Evolutionary conservation across 768 basidiomycete species (phyloP).

Genomic region (Leccinum disarticulatum): DNA sequence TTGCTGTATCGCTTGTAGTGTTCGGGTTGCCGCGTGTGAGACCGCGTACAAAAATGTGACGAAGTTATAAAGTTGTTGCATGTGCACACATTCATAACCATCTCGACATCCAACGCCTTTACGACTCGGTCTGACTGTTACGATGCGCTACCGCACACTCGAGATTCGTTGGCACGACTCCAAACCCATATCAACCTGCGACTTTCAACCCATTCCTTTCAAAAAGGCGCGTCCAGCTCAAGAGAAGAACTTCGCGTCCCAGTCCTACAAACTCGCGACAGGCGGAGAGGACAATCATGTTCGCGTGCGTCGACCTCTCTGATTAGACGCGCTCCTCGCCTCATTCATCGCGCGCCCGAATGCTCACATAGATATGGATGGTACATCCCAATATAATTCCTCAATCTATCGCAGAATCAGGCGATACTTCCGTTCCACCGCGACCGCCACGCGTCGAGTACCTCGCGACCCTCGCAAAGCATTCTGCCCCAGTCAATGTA

Average conservation of each 20-base stretch:
- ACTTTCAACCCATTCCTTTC: constrained; percentile 86
- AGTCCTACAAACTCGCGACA: constrained; percentile 90
- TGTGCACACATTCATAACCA: constrained; percentile 9
- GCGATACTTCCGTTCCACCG: constrained; percentile 33
- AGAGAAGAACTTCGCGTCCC: constrained; percentile 55
- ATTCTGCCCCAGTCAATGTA: constrained; percentile 94
- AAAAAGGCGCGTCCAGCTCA: constrained; percentile 75
- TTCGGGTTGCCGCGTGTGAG: constrained; percentile 21
- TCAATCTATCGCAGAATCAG: constrained; percentile 46
- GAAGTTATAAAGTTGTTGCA: constrained; percentile 8
- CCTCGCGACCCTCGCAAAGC: constrained; percentile 88
- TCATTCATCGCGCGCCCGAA: constrained; percentile 10
- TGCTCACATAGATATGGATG: constrained; percentile 74
- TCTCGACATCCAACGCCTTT: not conserved
- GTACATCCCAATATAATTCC: constrained; percentile 89
- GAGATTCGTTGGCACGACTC: constrained; percentile 97
- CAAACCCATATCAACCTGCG: constrained; percentile 94
- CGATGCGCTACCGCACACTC: constrained; percentile 84
- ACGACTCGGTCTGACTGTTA: constrained; percentile 6
- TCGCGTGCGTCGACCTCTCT: constrained; percentile 59
- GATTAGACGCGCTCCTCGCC: constrained; percentile 11
- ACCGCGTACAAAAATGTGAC: constrained; percentile 13
- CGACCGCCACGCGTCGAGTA: constrained; percentile 92
- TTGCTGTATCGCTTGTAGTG: constrained; percentile 6
- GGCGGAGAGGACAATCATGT: constrained; percentile 97